These are phyloP conservation scores for Aspergillus coremiiformis DNA, from an alignment of 495 filamentous ascomycete species.

Conservation along the genomic window DNA sequence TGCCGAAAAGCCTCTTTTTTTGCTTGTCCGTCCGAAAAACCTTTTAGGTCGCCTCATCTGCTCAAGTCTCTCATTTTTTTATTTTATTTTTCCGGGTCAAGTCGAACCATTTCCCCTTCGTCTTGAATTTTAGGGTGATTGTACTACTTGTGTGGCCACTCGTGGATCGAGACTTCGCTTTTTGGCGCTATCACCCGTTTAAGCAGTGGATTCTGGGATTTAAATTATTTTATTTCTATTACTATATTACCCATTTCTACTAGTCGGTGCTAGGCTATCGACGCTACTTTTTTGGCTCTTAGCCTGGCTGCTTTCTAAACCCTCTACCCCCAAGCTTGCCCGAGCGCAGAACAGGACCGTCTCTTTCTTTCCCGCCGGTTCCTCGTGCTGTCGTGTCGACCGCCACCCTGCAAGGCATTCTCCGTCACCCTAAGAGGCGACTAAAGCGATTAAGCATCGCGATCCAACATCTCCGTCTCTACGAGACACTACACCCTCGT, in stretches of 20 bases:
- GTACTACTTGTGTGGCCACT: conserved; percentile 17
- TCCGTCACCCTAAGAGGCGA: conserved; percentile 37
- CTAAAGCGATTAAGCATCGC: conserved; percentile 45
- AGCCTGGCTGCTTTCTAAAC: conserved; percentile 22
- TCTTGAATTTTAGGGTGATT: conserved; percentile 27
- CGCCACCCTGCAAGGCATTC: conserved; percentile 45
- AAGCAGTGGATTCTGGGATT: conserved; percentile 17
- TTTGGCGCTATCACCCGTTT: conserved; percentile 21
- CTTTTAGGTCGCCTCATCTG: conserved; percentile 28
- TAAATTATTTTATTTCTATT: conserved; percentile 16
- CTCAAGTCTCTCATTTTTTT: conserved; percentile 16
- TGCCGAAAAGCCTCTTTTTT: conserved; percentile 23
- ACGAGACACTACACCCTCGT: conserved; percentile 16
- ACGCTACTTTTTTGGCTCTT: conserved; percentile 13
- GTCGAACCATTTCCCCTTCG: conserved; percentile 25
- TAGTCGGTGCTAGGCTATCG: conserved; percentile 4
- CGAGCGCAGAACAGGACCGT: conserved; percentile 20
- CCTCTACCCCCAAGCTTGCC: conserved; percentile 16
- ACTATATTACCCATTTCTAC: conserved; percentile 10
- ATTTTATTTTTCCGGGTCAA: conserved; percentile 20
- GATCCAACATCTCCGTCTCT: conserved; percentile 31
- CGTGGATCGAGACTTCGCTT: conserved; percentile 25
- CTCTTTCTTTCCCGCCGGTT: conserved; percentile 24
- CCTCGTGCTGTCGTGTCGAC: conserved; percentile 33
- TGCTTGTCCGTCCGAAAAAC: conserved; percentile 19